Evolutionary conservation across 164 flowering plant genomes (phyloP), one percentile per base, ranked within the genome.

Genomic region (Tetrastigma voinierianum): DNA sequence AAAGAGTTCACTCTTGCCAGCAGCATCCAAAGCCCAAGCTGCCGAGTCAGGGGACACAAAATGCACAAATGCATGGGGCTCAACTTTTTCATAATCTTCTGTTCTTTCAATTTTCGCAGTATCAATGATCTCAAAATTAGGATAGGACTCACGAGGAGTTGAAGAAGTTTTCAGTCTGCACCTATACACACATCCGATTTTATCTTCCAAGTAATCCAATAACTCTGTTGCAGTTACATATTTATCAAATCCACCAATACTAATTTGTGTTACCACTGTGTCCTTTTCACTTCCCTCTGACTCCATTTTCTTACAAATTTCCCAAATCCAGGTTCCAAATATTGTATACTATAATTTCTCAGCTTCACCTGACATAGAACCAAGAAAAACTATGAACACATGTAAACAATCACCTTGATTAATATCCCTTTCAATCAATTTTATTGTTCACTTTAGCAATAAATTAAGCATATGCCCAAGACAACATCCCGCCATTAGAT

Each of bases 31-130:
- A 20, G 89, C 95, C 40, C 43, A 57, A 10, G 49, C 51, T 47
- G 77, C 84, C 5, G 86, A 72, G 19, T 70, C 75, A 51, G 96
- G 80, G 10, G 67, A 40, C 10, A 79, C 90, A 78, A 96, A 96
- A 79, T 93, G 98, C 49, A 91, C 90, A 66, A 93, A 96, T 0
- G 99, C 98, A 76, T 96, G 99, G 4, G 98, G 97, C 64, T 72
- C 82, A 40, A 93, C 97, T 74, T 73, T 86, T 13, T 76, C 75
- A 68, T 83, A 87, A 5, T 81, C 76, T 52, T 79, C 78, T 1
- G 70, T 69, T 55, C 32, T 73, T 46, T 53, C 55, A 43, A 78
- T 64, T 0, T 61, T 57, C 19, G 72, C 59, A 12, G 48, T 20
- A 18, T 78, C 69, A 1, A 49, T 51, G 46, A 84, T 57, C 13